Percentiles rank a stretch among this genome's conserved stretches.
Evolutionary conservation across 805 yeast species (phyloP).

Genomic region (Candida insectorum): DNA sequence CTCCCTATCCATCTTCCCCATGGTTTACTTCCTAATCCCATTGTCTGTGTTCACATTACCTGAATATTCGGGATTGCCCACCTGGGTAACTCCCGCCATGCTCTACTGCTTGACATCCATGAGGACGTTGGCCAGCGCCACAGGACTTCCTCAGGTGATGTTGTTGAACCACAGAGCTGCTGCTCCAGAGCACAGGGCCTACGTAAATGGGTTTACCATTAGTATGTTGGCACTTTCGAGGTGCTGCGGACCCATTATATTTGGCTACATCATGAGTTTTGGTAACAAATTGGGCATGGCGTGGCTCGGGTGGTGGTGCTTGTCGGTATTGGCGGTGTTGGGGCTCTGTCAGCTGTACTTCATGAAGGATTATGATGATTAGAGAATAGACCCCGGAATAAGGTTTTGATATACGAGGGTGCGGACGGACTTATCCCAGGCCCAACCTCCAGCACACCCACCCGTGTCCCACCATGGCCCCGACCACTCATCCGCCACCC

Average conservation of each 20-base stretch:
- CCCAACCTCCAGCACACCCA: no score
- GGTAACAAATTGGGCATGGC: constrained; percentile 22
- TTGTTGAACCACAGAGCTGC: constrained; percentile 55
- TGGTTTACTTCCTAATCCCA: constrained; percentile 47
- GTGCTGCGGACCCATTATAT: constrained; percentile 52
- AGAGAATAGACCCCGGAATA: no score
- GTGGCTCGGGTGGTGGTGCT: constrained; percentile 30
- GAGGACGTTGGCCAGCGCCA: constrained; percentile 31
- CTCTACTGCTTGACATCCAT: constrained; percentile 28
- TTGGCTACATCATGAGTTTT: constrained; percentile 45
- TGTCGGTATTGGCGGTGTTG: constrained; percentile 20
- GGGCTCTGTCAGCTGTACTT: constrained; percentile 18
- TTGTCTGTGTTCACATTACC: constrained; percentile 42
- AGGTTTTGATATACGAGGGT: no score
- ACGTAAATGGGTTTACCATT: constrained; percentile 56
- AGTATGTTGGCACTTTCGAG: constrained; percentile 53
- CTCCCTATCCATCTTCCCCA: constrained; percentile 40
- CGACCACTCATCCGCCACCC: no score
- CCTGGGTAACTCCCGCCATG: constrained; percentile 14
- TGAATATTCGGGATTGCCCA: constrained; percentile 25
- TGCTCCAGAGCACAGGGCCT: constrained; percentile 51
- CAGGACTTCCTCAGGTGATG: constrained; percentile 51
- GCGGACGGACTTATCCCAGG: no score
- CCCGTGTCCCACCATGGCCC: no score
- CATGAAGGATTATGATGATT: constrained; percentile 29